A percentile compares a stretch with the other conserved stretches of the same genome.
phyloP scores from a whole-genome alignment of 1,139 yeast species.

The Yamadazyma sp. region DNA sequence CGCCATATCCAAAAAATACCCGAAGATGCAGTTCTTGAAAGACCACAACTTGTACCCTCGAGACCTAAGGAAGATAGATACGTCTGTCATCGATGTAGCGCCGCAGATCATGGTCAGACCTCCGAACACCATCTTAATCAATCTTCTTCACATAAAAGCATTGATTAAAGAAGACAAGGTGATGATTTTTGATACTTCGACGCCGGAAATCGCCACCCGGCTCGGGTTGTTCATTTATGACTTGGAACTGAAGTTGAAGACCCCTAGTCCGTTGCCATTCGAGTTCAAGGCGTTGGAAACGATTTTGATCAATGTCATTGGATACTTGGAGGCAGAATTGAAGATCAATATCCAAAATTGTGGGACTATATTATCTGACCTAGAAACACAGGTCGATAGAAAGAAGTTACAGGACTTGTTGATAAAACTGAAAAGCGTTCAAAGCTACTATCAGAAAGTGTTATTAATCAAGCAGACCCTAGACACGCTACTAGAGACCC shows the following conservation, averaged over 20 bases:
- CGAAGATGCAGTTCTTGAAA: slow-evolving; percentile 70
- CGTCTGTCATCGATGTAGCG: slow-evolving; percentile 83
- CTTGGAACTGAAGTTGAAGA: slow-evolving; percentile 72
- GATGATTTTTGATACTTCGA: slow-evolving; percentile 75
- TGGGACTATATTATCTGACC: slow-evolving; percentile 73
- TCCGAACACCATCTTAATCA: slow-evolving; percentile 70
- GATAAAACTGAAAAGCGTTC: slow-evolving; percentile 75
- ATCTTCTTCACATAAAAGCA: slow-evolving; percentile 83
- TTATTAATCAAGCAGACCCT: slow-evolving; percentile 78
- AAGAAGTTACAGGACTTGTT: slow-evolving; percentile 77
- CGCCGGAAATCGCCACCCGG: slow-evolving; percentile 53
- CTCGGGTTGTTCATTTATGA: slow-evolving; percentile 85
- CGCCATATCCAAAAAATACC: slow-evolving; percentile 75
- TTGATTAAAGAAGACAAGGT: slow-evolving; percentile 78
- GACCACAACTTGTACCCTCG: slow-evolving; percentile 79
- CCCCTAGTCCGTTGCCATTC: slow-evolving; percentile 43
- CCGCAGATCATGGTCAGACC: slow-evolving; percentile 84
- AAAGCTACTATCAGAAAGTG: slow-evolving; percentile 83
- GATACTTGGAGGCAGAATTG: slow-evolving; percentile 83
- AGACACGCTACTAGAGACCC: slow-evolving; percentile 84
- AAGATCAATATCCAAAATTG: slow-evolving; percentile 71
- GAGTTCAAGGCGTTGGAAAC: slow-evolving; percentile 92
- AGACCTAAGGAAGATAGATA: slow-evolving; percentile 83
- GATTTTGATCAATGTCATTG: slow-evolving; percentile 79
- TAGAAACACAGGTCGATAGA: slow-evolving; percentile 85